phyloP scores from a whole-genome alignment of 2,329 filamentous ascomycete species.

The Fusarium nurragi region DNA sequence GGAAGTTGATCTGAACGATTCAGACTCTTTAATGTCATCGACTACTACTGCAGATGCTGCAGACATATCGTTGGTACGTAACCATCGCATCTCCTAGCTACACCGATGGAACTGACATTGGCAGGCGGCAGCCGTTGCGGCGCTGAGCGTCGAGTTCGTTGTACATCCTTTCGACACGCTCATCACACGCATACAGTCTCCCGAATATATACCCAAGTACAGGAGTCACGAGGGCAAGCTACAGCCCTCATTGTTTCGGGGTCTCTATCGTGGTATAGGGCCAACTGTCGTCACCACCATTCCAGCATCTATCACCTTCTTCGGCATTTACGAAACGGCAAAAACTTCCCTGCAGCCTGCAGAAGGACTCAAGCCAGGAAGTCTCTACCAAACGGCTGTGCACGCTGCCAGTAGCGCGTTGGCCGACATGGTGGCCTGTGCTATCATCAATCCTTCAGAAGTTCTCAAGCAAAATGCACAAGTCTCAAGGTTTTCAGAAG shows the following conservation, averaged over 20 bases:
- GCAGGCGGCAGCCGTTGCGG: constrained; percentile 18
- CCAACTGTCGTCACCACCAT: constrained; percentile 25
- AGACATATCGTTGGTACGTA: constrained; percentile 16
- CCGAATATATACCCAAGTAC: constrained; percentile 17
- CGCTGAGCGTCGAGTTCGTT: constrained; percentile 23
- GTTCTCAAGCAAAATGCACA: constrained; percentile 28
- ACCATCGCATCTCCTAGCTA: fast-evolving
- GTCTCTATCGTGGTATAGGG: constrained; percentile 23
- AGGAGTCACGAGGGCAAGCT: constrained; percentile 13
- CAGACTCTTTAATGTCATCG: constrained; percentile 4
- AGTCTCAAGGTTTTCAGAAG: constrained; percentile 16
- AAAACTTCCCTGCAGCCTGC: constrained; percentile 6
- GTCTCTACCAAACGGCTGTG: constrained; percentile 2
- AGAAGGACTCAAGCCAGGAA: background rate
- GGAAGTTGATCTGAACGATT: fast-evolving
- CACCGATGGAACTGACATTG: background rate
- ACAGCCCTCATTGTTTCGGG: background rate
- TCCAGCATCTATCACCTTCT: constrained; percentile 26
- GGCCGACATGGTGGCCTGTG: constrained; percentile 28
- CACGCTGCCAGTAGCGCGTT: constrained; percentile 23
- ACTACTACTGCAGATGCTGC: constrained; percentile 12
- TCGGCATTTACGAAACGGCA: constrained; percentile 21
- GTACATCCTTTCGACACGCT: constrained; percentile 32
- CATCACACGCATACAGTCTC: constrained; percentile 27
- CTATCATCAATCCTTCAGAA: constrained; percentile 31